Conservation (phyloP, 2,329 filamentous ascomycete species). For the Aureobasidium subglaciale region DNA sequence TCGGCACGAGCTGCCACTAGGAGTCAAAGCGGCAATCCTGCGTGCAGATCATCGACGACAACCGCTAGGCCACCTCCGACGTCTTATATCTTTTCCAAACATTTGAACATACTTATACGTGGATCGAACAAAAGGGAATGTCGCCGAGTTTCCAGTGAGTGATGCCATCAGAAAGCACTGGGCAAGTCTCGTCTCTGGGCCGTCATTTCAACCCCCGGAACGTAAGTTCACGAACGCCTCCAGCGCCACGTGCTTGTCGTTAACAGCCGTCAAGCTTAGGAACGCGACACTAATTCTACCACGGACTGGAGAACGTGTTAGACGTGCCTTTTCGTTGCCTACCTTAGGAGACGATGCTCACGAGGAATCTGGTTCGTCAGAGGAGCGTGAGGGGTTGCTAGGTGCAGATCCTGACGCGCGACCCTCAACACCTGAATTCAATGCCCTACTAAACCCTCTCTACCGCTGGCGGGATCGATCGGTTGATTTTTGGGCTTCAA, state of each 20-base stretch:
- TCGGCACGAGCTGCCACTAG: background rate
- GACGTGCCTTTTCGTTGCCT: constrained; percentile 68
- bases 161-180: constrained; percentile 6
- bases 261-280: constrained; percentile 12
- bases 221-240: background rate
- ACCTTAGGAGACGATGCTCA: constrained; percentile 12
- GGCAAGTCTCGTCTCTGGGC: constrained; percentile 6
- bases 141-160: background rate
- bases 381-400: constrained; percentile 3
- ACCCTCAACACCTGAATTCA: constrained; percentile 5
- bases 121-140: background rate
- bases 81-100: background rate
- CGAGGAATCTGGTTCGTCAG: background rate
- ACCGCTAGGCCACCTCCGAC: background rate
- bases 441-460: constrained; percentile 29
- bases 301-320: constrained; percentile 74
- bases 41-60: constrained; percentile 4
- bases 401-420: background rate
- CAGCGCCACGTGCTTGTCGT: background rate
- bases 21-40: background rate
- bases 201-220: constrained; percentile 13
- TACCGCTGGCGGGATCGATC: constrained; percentile 27
- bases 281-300: constrained; percentile 77
- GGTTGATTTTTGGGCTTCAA: constrained; percentile 58
- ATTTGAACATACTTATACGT: background rate